Evolutionary conservation across 1,284 basidiomycete genomes (phyloP), one percentile per base, ranked within the genome.

Genomic region (Macrocystidia cucumis): DNA sequence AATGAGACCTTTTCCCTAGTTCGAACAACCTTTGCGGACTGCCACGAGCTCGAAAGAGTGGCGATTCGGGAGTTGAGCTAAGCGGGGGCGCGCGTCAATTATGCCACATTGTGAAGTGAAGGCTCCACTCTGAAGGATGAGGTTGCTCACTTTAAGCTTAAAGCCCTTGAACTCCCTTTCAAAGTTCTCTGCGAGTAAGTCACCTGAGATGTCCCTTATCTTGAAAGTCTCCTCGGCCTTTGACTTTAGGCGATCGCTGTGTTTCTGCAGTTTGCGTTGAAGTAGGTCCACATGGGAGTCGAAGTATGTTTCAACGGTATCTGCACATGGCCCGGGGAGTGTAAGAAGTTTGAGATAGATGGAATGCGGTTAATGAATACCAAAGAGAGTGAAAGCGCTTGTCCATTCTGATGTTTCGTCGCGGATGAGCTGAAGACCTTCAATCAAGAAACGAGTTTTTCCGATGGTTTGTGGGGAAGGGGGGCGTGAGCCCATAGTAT

Each of bases 1-100:
- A 97, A 97, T 0, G 86, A 86, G 41, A 87, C 67, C 58, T 93
- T 93, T 48, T 92, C 90, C 35, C 85, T 74, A n/a, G 88, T 91
- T 18, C 91, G 74, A 20, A 96, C 81, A 23, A 91, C 86, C 54
- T 93, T 92, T 1, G 90, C 83, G 19, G 89, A 91, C 47, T 90
- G 79, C 92, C 92, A 87, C 26, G 84, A 79, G 8, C 73, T 67
- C 18, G 79, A 65, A 9, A 96, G 62, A 1, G 63, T 67, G 18
- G 82, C 71, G 63, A 91, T 78, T 17, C 88, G 76, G 37, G 70
- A 66, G 1, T 84, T 82, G 25, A 93, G 75, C 79, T 91, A 38
- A n/a, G n/a, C n/a, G n/a, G n/a, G n/a, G n/a, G n/a, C n/a, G n/a
- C n/a, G n/a, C n/a, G n/a, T n/a, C 20, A 28, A 35, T 12, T 16